Evolutionary conservation across 1,139 yeast genomes (phyloP).

Genomic region (Yamadazyma friedrichii): DNA sequence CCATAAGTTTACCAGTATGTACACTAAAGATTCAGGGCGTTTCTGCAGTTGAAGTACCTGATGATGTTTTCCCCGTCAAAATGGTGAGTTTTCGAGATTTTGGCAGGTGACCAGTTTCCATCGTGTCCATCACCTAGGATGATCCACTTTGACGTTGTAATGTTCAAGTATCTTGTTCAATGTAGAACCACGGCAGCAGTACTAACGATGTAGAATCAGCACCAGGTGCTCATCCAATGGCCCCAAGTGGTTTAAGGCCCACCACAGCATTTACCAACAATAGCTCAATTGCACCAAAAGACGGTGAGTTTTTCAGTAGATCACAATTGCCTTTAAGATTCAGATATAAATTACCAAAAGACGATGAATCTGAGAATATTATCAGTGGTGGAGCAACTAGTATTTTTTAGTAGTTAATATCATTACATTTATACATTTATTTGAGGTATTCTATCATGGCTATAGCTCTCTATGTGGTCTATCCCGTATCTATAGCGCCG

Average conservation of each 20-base stretch:
- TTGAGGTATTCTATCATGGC: background rate
- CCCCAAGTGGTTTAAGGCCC: constrained; percentile 53
- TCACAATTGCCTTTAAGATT: constrained; percentile 68
- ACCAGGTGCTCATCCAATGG: constrained; percentile 46
- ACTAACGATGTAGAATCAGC: constrained; percentile 16
- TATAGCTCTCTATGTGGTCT: background rate
- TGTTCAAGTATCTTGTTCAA: too few species aligned
- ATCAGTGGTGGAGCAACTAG: constrained; percentile 74
- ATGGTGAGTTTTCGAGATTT: too few species aligned
- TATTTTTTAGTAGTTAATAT: constrained; percentile 27
- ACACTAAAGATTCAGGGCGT: constrained; percentile 4
- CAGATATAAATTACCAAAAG: constrained; percentile 61
- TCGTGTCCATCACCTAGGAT: too few species aligned
- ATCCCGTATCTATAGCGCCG: too few species aligned
- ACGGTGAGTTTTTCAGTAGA: constrained; percentile 57
- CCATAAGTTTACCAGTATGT: constrained; percentile 51
- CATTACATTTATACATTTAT: background rate
- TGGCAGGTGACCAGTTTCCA: too few species aligned
- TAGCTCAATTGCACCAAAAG: constrained; percentile 39
- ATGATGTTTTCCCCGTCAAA: too few species aligned
- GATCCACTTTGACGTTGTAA: too few species aligned
- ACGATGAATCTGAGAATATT: constrained; percentile 69
- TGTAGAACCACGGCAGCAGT: background rate
- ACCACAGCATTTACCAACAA: constrained; percentile 20
- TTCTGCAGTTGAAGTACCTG: background rate